Percentiles rank a stretch among this genome's conserved stretches.
Evolutionary conservation across 2,329 filamentous ascomycete species (phyloP).

Genomic region (Conoideocrella luteorostrata): DNA sequence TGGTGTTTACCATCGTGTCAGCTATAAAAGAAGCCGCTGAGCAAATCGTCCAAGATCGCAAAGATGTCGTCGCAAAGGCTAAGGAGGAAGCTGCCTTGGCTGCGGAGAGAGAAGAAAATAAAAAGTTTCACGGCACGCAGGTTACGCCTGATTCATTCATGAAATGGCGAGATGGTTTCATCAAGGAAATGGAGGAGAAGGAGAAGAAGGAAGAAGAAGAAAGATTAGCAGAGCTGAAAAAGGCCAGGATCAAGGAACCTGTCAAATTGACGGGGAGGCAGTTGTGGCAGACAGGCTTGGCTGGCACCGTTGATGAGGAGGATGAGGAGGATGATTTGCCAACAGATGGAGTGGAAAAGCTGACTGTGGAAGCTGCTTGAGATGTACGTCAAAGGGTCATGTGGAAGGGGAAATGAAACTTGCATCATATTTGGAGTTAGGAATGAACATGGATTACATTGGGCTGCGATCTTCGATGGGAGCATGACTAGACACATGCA

Average conservation of each 20-base stretch:
- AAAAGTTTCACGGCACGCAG: slow-evolving; percentile 86
- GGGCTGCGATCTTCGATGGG: not conserved
- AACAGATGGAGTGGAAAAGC: slow-evolving; percentile 58
- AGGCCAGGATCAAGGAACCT: slow-evolving; percentile 68
- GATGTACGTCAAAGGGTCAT: slow-evolving; percentile 11
- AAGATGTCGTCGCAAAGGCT: slow-evolving; percentile 53
- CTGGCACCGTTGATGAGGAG: slow-evolving; percentile 58
- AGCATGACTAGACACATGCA: not conserved
- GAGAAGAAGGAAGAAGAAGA: slow-evolving; percentile 65
- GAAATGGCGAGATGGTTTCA: slow-evolving; percentile 73
- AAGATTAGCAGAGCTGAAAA: slow-evolving; percentile 74
- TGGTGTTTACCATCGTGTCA: slow-evolving; percentile 89
- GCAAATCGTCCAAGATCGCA: slow-evolving; percentile 68
- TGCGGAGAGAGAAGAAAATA: slow-evolving; percentile 85
- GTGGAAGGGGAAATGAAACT: slow-evolving; percentile 12
- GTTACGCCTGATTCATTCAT: slow-evolving; percentile 85
- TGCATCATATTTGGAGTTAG: slow-evolving; percentile 7
- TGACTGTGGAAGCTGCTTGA: slow-evolving; percentile 57
- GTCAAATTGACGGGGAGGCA: slow-evolving; percentile 67
- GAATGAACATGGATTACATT: not conserved
- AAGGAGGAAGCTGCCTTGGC: slow-evolving; percentile 49
- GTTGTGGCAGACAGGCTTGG: slow-evolving; percentile 71
- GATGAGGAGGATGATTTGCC: slow-evolving; percentile 55
- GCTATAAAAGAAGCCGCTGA: slow-evolving; percentile 89
- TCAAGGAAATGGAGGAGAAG: slow-evolving; percentile 72